Conservation (phyloP, 169 alveolate genomes). For the Eimeria maxima region DNA sequence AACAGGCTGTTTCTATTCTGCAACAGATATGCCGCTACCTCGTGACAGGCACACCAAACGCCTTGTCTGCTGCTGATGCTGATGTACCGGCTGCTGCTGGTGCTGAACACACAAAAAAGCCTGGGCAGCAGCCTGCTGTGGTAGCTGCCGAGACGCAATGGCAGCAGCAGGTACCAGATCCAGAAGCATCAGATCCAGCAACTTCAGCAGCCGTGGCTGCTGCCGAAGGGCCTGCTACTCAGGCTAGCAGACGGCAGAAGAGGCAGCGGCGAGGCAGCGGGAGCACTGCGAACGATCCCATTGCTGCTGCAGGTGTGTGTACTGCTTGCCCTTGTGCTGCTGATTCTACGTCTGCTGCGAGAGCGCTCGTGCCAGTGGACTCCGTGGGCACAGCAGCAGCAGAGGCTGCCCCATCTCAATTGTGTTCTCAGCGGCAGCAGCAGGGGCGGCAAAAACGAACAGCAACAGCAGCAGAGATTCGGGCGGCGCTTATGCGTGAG, state of each 20-base stretch:
- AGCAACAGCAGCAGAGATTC: constrained; percentile 50
- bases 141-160: background rate
- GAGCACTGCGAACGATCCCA: background rate
- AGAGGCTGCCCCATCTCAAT: background rate
- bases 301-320: background rate
- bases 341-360: background rate
- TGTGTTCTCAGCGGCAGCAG: constrained; percentile 1
- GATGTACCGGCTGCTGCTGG: background rate
- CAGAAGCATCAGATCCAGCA: background rate
- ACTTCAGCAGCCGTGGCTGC: constrained; percentile 10
- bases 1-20: constrained; percentile 23
- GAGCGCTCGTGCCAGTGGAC: background rate
- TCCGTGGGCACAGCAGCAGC: background rate
- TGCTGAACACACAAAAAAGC: background rate
- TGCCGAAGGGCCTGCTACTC: background rate
- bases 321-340: background rate
- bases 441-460: constrained; percentile 24
- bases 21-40: constrained; percentile 60
- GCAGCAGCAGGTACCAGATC: background rate
- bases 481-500: constrained; percentile 43
- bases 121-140: background rate
- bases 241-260: constrained; percentile 22
- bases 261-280: constrained; percentile 5
- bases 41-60: constrained; percentile 18
- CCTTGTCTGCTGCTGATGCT: background rate